Evolutionary conservation across 306 rosid genomes (phyloP), one percentile per base, ranked within the genome.

Genomic region (Cyclanthera cordifolia): DNA sequence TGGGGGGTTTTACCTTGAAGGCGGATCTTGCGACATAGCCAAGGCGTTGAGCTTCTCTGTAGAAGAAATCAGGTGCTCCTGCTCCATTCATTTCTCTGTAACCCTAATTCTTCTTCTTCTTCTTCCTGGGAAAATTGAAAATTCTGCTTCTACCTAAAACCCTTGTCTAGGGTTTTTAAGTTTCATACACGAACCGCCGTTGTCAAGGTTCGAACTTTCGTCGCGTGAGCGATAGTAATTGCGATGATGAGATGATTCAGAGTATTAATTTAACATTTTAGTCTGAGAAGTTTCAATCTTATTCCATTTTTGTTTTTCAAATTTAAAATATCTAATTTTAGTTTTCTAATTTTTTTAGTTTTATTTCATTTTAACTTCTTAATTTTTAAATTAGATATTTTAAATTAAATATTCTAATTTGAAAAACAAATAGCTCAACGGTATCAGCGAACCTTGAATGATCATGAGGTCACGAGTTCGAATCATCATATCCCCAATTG

Each of bases 21-120:
- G 96, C 96, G 8, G 99, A 89, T 45, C 96, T 95, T 76, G 96
- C 99, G 13, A 88, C 95, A 71, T 86, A 90, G 60, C 99, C 95
- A 14, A 93, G 91, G 47, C 99, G 91, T 79, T 90, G 96, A 77
- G 99, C 96, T 13, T 93, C 99, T 79, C 89, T 82, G 83, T 86
- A 93, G 85, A 83, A 93, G 82, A 93, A 93, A 83, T 90, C 95
- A 0, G 99, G 95, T 13, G 86, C 77, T 53, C 92, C 92, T 0
- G 74, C 85, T 34, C 79, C 94, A 24, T 84, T 76, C 99, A 93
- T 90, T 60, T 52, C 76, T n/a, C 5, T 53, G 30, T 25, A 12
- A n/a, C 50, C 2, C 60, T 7, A 17, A 20, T 13, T 14, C 5
- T 6, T 6, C 41, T 34, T 34, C 43, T 5, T 3, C 24, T 41